These are phyloP conservation scores for Polygonum aviculare DNA, from an alignment of 148 eudicot genomes.

Conservation along the genomic window DNA sequence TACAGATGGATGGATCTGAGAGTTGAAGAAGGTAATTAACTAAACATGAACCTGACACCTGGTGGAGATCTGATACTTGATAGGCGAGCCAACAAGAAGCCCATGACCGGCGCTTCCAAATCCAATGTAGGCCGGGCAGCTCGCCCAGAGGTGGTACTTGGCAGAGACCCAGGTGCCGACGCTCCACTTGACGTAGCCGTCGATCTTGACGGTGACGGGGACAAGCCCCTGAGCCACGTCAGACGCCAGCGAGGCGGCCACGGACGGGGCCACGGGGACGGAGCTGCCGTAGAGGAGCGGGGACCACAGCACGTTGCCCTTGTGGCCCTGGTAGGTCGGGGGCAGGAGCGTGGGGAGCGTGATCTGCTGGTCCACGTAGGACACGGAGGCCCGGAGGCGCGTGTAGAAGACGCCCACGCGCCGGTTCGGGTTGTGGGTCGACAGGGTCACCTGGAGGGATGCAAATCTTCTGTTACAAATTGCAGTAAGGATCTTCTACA, in stretches of 20 bases:
- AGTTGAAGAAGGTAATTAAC: background rate
- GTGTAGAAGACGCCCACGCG: slow-evolving; percentile 40
- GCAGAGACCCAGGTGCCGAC: slow-evolving; percentile 38
- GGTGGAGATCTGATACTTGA: slow-evolving; percentile 15
- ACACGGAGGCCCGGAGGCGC: slow-evolving; percentile 27
- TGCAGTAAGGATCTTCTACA: too few species aligned
- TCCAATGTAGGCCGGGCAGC: slow-evolving; percentile 29
- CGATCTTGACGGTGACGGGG: slow-evolving; percentile 21
- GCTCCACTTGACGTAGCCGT: slow-evolving; percentile 33
- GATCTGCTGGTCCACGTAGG: slow-evolving; percentile 39
- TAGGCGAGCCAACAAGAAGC: slow-evolving; percentile 3
- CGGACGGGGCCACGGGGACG: slow-evolving; percentile 29
- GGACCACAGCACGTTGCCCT: slow-evolving; percentile 31
- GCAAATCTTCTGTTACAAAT: too few species aligned
- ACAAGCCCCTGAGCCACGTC: slow-evolving; percentile 28
- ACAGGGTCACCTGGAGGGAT: slow-evolving; percentile 30
- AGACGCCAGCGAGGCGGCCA: slow-evolving; percentile 16
- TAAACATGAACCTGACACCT: slow-evolving; percentile 13
- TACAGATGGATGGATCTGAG: too few species aligned
- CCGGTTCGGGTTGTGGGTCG: slow-evolving; percentile 38
- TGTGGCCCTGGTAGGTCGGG: slow-evolving; percentile 28
- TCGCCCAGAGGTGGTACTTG: slow-evolving; percentile 29
- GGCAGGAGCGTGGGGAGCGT: slow-evolving; percentile 29
- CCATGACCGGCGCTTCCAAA: slow-evolving; percentile 6
- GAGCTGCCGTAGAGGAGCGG: slow-evolving; percentile 28